Percentiles rank a stretch among this genome's conserved stretches.
Conservation (phyloP, 805 yeast species). For the Candida rishiriensis region DNA sequence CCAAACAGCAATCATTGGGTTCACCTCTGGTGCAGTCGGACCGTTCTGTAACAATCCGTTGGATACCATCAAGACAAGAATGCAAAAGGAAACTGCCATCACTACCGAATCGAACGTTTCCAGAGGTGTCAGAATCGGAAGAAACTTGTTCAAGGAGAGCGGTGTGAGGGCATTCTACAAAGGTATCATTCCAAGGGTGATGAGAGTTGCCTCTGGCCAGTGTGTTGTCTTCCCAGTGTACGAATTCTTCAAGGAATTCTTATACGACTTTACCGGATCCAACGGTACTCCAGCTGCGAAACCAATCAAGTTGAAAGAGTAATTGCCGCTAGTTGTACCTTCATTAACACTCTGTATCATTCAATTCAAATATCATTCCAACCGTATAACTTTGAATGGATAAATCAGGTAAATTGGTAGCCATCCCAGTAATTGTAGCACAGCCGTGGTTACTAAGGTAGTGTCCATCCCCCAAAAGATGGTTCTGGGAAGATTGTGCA, state of each 20-base stretch:
- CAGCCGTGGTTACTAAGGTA: too few species aligned
- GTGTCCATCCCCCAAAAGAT: too few species aligned
- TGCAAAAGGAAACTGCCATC: constrained; percentile 81
- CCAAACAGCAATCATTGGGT: constrained; percentile 91
- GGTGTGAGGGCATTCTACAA: constrained; percentile 87
- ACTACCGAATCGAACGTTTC: constrained; percentile 63
- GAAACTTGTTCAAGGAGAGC: constrained; percentile 79
- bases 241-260: constrained; percentile 72
- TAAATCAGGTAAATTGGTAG: too few species aligned
- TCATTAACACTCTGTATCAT: not conserved
- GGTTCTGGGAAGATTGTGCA: too few species aligned
- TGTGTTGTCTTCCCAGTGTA: constrained; percentile 97
- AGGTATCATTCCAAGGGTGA: constrained; percentile 97
- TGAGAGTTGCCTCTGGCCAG: constrained; percentile 99
- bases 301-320: constrained; percentile 14
- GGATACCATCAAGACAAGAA: constrained; percentile 94
- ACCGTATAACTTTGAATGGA: too few species aligned
- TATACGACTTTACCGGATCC: constrained; percentile 39
- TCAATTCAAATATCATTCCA: too few species aligned
- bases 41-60: constrained; percentile 97
- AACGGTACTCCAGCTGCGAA: constrained; percentile 5
- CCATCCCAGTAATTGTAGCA: too few species aligned
- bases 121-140: constrained; percentile 77
- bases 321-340: not conserved
- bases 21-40: constrained; percentile 93